phyloP scores from a whole-genome alignment of 1,284 basidiomycete genomes.

The Malassezia sympodialis region DNA sequence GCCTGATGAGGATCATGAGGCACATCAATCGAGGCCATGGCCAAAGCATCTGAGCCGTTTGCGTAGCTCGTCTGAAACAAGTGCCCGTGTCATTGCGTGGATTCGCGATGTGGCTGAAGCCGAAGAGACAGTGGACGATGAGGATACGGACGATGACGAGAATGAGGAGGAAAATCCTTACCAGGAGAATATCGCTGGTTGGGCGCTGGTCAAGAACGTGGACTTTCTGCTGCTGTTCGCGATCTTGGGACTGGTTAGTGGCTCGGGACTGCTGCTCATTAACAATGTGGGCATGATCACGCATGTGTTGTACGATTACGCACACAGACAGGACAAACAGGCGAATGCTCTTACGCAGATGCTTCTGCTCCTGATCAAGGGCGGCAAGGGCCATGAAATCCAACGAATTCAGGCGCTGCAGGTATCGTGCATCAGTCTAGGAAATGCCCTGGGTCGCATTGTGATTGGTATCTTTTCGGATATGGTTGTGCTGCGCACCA shows the following conservation, averaged over 20 bases:
- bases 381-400: conserved; percentile 60
- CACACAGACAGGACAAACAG: not conserved
- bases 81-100: conserved; percentile 25
- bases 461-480: conserved; percentile 69
- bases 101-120: not conserved
- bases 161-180: conserved; percentile 4
- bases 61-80: conserved; percentile 30
- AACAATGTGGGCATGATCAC: conserved; percentile 91
- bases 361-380: not conserved
- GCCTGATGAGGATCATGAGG: not conserved
- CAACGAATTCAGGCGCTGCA: conserved; percentile 62
- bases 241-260: conserved; percentile 67
- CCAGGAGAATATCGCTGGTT: conserved; percentile 53
- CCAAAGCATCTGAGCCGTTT: not conserved
- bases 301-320: conserved; percentile 65
- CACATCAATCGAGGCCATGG: not conserved
- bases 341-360: not conserved
- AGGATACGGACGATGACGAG: not conserved
- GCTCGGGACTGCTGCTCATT: conserved; percentile 84
- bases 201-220: conserved; percentile 50
- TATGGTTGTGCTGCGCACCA: conserved; percentile 24
- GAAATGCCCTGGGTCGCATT: conserved; percentile 72
- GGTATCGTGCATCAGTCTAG: conserved; percentile 71
- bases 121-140: not conserved
- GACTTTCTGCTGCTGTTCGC: conserved; percentile 69